phyloP scores from a whole-genome alignment of 2,329 filamentous ascomycete species.

The Aspergillus udagawae region DNA sequence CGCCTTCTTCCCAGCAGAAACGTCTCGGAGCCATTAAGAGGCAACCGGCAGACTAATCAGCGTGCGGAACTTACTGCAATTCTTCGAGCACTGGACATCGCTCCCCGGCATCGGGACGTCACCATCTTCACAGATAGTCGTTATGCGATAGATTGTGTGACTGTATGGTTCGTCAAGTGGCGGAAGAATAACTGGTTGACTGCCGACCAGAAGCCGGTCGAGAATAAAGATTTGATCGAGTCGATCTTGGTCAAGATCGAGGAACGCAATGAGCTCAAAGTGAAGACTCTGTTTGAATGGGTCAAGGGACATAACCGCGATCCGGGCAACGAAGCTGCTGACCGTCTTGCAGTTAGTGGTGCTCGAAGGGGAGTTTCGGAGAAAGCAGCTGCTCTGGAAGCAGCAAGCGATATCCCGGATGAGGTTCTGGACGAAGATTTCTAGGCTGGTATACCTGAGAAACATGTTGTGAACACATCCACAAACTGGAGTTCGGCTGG shows the following conservation, averaged over 20 bases:
- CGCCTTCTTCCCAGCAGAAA: slow-evolving; percentile 48
- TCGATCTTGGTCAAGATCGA: slow-evolving; percentile 68
- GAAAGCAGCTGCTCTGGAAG: slow-evolving; percentile 24
- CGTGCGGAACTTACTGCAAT: slow-evolving; percentile 92
- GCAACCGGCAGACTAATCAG: slow-evolving; percentile 82
- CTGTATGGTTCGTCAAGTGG: slow-evolving; percentile 78
- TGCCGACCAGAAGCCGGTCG: slow-evolving; percentile 64
- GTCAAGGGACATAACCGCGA: slow-evolving; percentile 78
- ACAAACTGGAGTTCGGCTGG: neutral
- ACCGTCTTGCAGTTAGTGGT: slow-evolving; percentile 68
- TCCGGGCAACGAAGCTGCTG: slow-evolving; percentile 74
- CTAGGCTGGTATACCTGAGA: slow-evolving; percentile 1
- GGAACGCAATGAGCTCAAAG: slow-evolving; percentile 58
- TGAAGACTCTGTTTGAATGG: slow-evolving; percentile 73
- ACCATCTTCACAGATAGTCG: slow-evolving; percentile 84
- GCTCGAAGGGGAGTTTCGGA: slow-evolving; percentile 44
- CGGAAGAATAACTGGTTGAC: slow-evolving; percentile 72
- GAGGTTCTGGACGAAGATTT: slow-evolving; percentile 26
- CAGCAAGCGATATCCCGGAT: slow-evolving; percentile 20
- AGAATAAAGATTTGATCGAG: slow-evolving; percentile 82
- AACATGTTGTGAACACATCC: neutral
- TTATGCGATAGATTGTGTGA: slow-evolving; percentile 87
- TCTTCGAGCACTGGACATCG: slow-evolving; percentile 73
- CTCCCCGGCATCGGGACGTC: slow-evolving; percentile 63
- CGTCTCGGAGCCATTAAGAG: slow-evolving; percentile 71